Conservation (phyloP, 345 rosid genomes). For the Fremontodendron californicum region DNA sequence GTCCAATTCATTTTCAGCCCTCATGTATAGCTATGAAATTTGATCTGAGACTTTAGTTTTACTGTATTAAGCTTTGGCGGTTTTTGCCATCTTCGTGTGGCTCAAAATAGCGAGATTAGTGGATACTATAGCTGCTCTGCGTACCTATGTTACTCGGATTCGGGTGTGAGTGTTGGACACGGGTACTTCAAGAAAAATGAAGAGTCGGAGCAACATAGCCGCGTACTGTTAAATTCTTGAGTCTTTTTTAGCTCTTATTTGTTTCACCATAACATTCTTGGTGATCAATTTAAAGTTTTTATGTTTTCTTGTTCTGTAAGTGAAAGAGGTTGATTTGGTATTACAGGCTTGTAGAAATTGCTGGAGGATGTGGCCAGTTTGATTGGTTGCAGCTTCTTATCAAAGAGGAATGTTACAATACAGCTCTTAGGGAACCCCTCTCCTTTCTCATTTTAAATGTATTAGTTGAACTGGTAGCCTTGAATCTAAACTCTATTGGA, state of each 20-base stretch:
- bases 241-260: background rate
- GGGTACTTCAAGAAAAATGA: too few relatives aligned
- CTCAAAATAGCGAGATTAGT: background rate
- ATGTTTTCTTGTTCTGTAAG: background rate
- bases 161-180: too few relatives aligned
- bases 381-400: background rate
- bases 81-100: background rate
- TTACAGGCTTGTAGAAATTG: background rate
- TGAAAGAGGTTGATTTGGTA: background rate
- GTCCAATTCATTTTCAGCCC: background rate
- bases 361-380: background rate
- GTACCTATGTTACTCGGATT: too few relatives aligned
- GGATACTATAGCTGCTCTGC: background rate
- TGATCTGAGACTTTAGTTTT: background rate
- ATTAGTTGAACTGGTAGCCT: background rate
- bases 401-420: background rate
- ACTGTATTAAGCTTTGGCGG: background rate
- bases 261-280: background rate
- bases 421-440: background rate
- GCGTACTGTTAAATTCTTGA: background rate
- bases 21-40: background rate
- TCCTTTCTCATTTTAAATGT: background rate
- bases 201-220: too few relatives aligned
- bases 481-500: background rate
- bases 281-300: background rate